Evolutionary conservation across 148 eudicot genomes (phyloP).

Genomic region (Fagopyrum esculentum): DNA sequence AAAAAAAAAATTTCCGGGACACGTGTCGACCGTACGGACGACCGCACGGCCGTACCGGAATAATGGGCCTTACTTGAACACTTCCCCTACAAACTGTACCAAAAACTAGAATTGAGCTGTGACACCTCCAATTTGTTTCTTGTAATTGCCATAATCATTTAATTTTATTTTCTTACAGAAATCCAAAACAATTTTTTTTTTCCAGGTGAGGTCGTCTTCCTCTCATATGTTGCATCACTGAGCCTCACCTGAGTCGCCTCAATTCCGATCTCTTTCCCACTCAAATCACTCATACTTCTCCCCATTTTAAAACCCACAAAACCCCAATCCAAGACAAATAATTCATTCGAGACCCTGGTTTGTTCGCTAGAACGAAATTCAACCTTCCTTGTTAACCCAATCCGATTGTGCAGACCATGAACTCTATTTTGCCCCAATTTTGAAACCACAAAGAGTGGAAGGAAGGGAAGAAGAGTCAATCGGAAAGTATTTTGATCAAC

Average conservation of each 20-base stretch:
- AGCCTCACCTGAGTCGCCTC: not conserved
- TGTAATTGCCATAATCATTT: too few relatives aligned
- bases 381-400: not conserved
- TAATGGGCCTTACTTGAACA: too few relatives aligned
- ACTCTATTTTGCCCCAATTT: slow-evolving; percentile 1
- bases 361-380: not conserved
- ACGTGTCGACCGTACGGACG: too few relatives aligned
- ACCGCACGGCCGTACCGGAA: too few relatives aligned
- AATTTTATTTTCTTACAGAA: too few relatives aligned
- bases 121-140: too few relatives aligned
- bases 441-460: not conserved
- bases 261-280: not conserved
- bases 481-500: not conserved
- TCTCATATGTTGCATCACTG: not conserved
- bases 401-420: not conserved
- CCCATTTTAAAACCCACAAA: not conserved
- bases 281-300: not conserved
- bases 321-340: not conserved
- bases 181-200: too few relatives aligned
- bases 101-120: too few relatives aligned
- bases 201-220: not conserved
- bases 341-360: not conserved
- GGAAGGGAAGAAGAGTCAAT: not conserved
- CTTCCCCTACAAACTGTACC: too few relatives aligned
- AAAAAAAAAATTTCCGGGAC: too few relatives aligned